Conservation (phyloP, 495 filamentous ascomycete genomes). For the Daldinia caldariorum region DNA sequence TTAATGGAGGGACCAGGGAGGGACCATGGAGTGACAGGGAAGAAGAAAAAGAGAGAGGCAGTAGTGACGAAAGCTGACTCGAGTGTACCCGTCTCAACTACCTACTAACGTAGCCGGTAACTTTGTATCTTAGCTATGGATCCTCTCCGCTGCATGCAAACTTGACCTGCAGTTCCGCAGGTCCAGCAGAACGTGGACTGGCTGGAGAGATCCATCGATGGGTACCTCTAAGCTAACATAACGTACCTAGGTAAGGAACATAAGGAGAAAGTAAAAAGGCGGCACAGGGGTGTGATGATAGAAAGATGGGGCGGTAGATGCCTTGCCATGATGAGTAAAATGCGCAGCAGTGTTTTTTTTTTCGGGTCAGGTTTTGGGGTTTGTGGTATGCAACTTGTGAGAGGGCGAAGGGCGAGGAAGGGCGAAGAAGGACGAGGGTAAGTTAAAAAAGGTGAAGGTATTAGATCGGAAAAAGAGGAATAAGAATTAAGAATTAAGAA, state of each 20-base stretch:
- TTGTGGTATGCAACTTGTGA: slow-evolving; percentile 36
- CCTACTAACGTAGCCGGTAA: slow-evolving; percentile 16
- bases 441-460: background rate
- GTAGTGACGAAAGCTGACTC: slow-evolving; percentile 43
- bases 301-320: slow-evolving; percentile 38
- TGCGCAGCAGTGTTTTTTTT: slow-evolving; percentile 32
- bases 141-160: slow-evolving; percentile 21
- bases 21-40: slow-evolving; percentile 36
- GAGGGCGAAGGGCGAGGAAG: slow-evolving; percentile 38
- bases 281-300: slow-evolving; percentile 38
- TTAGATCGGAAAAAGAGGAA: slow-evolving; percentile 21
- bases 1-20: slow-evolving; percentile 31
- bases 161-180: slow-evolving; percentile 49
- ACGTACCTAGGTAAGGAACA: slow-evolving; percentile 22
- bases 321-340: slow-evolving; percentile 47
- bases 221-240: no score
- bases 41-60: slow-evolving; percentile 43
- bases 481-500: slow-evolving; percentile 8
- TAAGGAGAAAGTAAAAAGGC: slow-evolving; percentile 30
- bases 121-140: background rate
- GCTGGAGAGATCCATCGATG: slow-evolving; percentile 35
- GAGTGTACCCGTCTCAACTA: slow-evolving; percentile 33
- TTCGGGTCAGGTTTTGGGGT: slow-evolving; percentile 25
- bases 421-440: slow-evolving; percentile 6
- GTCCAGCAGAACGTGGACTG: slow-evolving; percentile 41